A percentile compares a stretch with the other conserved stretches of the same genome.
Evolutionary conservation across 192 early-diverging fungal species (phyloP).

Genomic region (Cetraspora pellucida): DNA sequence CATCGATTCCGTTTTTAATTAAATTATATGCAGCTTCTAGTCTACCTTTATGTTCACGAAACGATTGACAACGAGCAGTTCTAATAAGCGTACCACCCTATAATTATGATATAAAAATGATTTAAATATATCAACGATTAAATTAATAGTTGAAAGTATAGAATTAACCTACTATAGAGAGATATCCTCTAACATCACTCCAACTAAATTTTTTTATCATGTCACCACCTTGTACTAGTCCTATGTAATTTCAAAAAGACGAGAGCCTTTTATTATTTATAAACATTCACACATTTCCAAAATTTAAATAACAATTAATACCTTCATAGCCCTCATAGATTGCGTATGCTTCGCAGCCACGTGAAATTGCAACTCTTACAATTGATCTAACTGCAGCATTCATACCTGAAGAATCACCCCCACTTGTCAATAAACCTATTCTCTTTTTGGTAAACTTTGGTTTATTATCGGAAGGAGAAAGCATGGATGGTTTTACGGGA

Average conservation of each 20-base stretch:
- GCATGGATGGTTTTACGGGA: neutral
- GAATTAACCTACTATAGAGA: conserved; percentile 60
- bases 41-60: conserved; percentile 84
- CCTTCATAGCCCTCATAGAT: conserved; percentile 97
- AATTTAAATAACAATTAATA: conserved; percentile 11
- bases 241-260: conserved; percentile 37
- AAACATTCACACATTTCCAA: neutral
- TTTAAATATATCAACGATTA: neutral
- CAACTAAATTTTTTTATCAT: conserved; percentile 83
- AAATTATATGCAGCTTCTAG: conserved; percentile 81
- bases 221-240: conserved; percentile 90
- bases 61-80: conserved; percentile 86
- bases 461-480: neutral
- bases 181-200: conserved; percentile 88
- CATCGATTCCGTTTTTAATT: conserved; percentile 90
- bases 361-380: conserved; percentile 82
- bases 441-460: conserved; percentile 53
- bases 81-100: conserved; percentile 94
- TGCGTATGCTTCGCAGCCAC: conserved; percentile 81
- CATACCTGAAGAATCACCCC: conserved; percentile 98
- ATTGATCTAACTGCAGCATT: conserved; percentile 92
- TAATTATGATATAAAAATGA: conserved; percentile 19
- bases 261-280: neutral
- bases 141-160: neutral
- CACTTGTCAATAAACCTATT: conserved; percentile 92